These are phyloP conservation scores for Chaetothyriales sp. DNA, from an alignment of 2,329 filamentous ascomycete species.

Conservation along the genomic window DNA sequence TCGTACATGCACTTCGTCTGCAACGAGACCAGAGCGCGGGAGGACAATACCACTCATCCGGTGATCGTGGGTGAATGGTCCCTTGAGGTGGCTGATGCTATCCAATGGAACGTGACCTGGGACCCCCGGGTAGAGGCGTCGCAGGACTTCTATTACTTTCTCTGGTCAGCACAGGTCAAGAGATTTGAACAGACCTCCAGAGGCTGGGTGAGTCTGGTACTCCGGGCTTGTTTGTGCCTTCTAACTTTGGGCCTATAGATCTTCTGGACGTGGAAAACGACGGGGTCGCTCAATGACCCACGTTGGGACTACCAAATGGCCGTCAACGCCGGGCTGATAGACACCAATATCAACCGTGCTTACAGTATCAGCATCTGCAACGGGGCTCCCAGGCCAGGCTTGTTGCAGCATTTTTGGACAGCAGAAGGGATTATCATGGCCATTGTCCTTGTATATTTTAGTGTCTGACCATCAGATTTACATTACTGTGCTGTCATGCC, in stretches of 20 bases:
- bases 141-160: conserved; percentile 38
- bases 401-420: neutral
- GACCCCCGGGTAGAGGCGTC: conserved; percentile 27
- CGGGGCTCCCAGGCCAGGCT: neutral
- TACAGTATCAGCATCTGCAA: conserved; percentile 9
- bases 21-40: conserved; percentile 29
- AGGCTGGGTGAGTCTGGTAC: conserved; percentile 32
- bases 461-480: neutral
- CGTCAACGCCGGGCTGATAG: conserved; percentile 27
- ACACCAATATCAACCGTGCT: conserved; percentile 19
- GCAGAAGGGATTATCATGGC: neutral
- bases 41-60: conserved; percentile 21
- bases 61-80: conserved; percentile 46
- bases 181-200: conserved; percentile 34
- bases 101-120: conserved; percentile 34
- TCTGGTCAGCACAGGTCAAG: conserved; percentile 42
- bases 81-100: conserved; percentile 35
- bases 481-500: neutral
- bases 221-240: conserved; percentile 1
- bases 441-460: neutral
- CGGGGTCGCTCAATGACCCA: conserved; percentile 23
- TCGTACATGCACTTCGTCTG: conserved; percentile 40
- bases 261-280: conserved; percentile 46
- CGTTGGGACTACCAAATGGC: conserved; percentile 36
- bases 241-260: neutral